Base-by-base conservation (phyloP, 1,284 basidiomycete species). In the Tilletia setariae region DNA sequence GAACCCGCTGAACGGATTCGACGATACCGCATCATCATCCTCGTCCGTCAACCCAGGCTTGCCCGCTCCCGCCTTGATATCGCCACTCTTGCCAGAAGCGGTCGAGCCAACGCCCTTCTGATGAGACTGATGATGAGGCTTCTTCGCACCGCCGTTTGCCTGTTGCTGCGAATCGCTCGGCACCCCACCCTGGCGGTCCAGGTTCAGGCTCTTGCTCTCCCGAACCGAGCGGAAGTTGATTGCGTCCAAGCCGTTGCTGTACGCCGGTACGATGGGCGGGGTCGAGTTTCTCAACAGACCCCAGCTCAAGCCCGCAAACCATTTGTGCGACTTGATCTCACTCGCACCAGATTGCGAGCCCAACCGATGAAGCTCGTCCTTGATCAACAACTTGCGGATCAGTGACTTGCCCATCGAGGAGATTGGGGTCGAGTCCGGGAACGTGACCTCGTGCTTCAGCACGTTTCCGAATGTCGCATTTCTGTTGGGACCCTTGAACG, bases 321-420 rank as follows among this genome's bases (percentile, higher is more conserved):
- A 99, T 83, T 94, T 96, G 87, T 98, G 94, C 76, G 92, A 90
- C 86, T 98, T 99, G 78, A 98, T 94, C 84, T 99, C 96, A 77
- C 92, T 94, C 61, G 96, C 96, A 47, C 96, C 96, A 71, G 90
- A 93, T 83, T 88, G 89, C 83, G 91, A 93, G 61, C 95, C 95
- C 66, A 98, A 84, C 67, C 95, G 88, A 74, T 89, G 90, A 79
- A 88, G 86, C 84, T 99, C 95, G 79, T 91, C 90, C 86, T 99
- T 99, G 87, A 93, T 91, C 74, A 99, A 86, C 65, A 98, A 84
- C 76, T 93, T 92, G 56, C 87, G 87, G 76, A 99, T 88, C 80
- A 92, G 88, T 75, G 93, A 91, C 84, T 94, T 95, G 83, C 92
- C 80, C 65, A 73, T 71, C 88, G 87, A 88, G 70, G 94, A 90